phyloP scores from a whole-genome alignment of 129 eudicot species.

The Artemisia tridentata region DNA sequence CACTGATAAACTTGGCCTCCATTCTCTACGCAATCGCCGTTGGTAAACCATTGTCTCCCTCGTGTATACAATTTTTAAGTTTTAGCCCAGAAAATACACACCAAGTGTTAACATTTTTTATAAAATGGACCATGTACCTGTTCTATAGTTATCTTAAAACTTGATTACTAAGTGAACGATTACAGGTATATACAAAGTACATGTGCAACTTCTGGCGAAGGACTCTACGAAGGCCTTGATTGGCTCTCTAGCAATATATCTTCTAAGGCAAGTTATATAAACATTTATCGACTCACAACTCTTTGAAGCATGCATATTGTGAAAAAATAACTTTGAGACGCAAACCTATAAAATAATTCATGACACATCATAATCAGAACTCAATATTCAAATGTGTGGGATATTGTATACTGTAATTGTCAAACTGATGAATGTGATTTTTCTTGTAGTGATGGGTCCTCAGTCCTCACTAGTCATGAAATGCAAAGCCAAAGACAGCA shows the following conservation, averaged over 20 bases:
- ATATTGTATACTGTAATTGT: not conserved
- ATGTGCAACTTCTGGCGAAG: constrained; percentile 71
- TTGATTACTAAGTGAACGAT: not conserved
- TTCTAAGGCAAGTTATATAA: constrained; percentile 42
- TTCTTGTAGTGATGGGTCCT: constrained; percentile 33
- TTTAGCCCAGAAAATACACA: not conserved
- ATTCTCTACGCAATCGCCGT: constrained; percentile 56
- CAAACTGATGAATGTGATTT: constrained; percentile 13
- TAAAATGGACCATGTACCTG: not conserved
- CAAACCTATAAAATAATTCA: not conserved
- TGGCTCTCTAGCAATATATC: constrained; percentile 62
- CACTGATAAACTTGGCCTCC: constrained; percentile 63
- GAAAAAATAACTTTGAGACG: not conserved
- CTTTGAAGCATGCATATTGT: not conserved
- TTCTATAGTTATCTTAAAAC: not conserved
- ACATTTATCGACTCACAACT: not conserved
- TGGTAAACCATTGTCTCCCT: constrained; percentile 33
- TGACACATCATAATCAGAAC: not conserved
- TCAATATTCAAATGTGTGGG: not conserved
- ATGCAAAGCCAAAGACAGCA: constrained; percentile 12
- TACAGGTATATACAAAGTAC: constrained; percentile 71
- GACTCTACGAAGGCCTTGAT: constrained; percentile 75
- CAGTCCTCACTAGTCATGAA: not conserved
- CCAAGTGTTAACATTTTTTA: not conserved
- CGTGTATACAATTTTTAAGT: not conserved